These are phyloP conservation scores for Cyanodermella asteris DNA, from an alignment of 2,329 filamentous ascomycete species.

Conservation along the genomic window DNA sequence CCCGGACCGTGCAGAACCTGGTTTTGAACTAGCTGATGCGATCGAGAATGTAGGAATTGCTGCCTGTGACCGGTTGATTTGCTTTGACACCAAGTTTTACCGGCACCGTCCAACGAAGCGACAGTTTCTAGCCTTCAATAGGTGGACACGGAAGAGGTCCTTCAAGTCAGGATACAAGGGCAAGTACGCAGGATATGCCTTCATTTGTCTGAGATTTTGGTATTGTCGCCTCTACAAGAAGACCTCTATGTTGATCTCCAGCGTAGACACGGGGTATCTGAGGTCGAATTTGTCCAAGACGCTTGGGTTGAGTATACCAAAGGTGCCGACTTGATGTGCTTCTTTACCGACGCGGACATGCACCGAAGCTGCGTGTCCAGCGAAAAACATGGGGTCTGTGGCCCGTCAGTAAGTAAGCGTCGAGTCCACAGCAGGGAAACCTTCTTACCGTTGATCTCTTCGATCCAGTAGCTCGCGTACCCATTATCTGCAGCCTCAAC, in stretches of 20 bases:
- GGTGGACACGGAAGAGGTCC: too few relatives aligned
- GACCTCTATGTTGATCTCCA: conserved; percentile 86
- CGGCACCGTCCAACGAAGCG: too few relatives aligned
- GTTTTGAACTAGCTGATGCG: too few relatives aligned
- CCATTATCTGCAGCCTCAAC: conserved; percentile 30
- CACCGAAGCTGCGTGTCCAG: conserved; percentile 70
- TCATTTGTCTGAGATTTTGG: too few relatives aligned
- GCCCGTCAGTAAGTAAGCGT: conserved; percentile 1
- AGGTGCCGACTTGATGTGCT: conserved; percentile 59
- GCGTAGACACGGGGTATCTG: conserved; percentile 74
- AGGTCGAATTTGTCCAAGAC: conserved; percentile 88
- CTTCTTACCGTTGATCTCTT: conserved; percentile 55
- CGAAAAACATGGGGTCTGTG: conserved; percentile 66
- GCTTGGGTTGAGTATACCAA: conserved; percentile 82
- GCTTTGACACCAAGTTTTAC: too few relatives aligned
- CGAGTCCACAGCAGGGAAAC: conserved; percentile 1
- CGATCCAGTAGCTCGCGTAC: conserved; percentile 70
- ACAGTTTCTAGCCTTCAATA: too few relatives aligned
- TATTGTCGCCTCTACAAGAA: conserved; percentile 46
- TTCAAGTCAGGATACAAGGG: too few relatives aligned
- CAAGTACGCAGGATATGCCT: too few relatives aligned
- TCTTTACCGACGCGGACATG: conserved; percentile 45
- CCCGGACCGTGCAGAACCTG: too few relatives aligned
- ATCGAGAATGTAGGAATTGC: too few relatives aligned
- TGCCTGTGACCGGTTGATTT: too few relatives aligned